phyloP scores from a whole-genome alignment of 768 basidiomycete genomes.

The Megacollybia marginata region DNA sequence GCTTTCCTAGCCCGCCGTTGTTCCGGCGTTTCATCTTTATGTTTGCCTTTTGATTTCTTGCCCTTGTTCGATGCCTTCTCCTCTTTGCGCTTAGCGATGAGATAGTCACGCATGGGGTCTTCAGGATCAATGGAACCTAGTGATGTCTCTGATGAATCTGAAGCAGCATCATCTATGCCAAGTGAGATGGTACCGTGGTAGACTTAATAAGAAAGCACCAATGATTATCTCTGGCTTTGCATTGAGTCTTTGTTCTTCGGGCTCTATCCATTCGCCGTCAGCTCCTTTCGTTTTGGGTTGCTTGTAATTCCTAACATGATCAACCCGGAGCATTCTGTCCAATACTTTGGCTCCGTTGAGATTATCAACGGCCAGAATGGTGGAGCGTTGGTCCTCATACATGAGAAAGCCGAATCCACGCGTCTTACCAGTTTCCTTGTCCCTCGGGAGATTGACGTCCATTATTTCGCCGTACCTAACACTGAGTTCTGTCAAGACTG shows the following conservation, averaged over 20 bases:
- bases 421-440: constrained; percentile 87
- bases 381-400: constrained; percentile 98
- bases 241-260: constrained; percentile 82
- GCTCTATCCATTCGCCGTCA: constrained; percentile 82
- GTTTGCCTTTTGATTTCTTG: constrained; percentile 66
- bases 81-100: constrained; percentile 69
- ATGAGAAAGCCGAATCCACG: constrained; percentile 94
- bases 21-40: constrained; percentile 71
- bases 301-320: constrained; percentile 89
- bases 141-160: constrained; percentile 55
- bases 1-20: constrained; percentile 73
- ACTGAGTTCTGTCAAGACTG: background rate
- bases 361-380: constrained; percentile 95
- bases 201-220: constrained; percentile 30
- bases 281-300: constrained; percentile 70
- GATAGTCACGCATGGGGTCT: constrained; percentile 95
- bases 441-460: constrained; percentile 91
- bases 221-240: constrained; percentile 70
- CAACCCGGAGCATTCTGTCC: constrained; percentile 82
- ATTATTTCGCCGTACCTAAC: constrained; percentile 92
- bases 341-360: constrained; percentile 91
- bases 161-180: constrained; percentile 40
- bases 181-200: background rate
- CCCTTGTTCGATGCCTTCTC: constrained; percentile 49
- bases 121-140: constrained; percentile 81